phyloP scores from a whole-genome alignment of 2,329 filamentous ascomycete species.

The Pseudopyricularia javanii region DNA sequence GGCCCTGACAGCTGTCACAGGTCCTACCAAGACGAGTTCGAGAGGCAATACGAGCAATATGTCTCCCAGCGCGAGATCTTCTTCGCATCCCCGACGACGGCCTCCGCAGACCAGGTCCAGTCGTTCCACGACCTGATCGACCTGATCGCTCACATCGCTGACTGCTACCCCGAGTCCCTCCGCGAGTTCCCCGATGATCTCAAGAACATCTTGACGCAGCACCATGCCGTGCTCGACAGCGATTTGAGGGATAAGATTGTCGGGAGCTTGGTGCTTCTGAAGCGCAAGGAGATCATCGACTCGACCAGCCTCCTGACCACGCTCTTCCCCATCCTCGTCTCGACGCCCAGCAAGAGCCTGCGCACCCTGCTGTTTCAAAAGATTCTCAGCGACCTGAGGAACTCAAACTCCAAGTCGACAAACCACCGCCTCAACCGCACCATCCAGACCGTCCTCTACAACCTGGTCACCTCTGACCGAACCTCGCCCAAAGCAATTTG shows the following conservation, averaged over 20 bases:
- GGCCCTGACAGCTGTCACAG: constrained; percentile 22
- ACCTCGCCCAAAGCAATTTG: constrained; percentile 79
- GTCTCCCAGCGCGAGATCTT: constrained; percentile 86
- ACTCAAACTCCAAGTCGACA: constrained; percentile 72
- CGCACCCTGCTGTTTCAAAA: constrained; percentile 75
- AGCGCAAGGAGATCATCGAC: constrained; percentile 86
- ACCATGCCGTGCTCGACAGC: constrained; percentile 71
- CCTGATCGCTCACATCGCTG: constrained; percentile 84
- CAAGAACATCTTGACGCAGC: constrained; percentile 64
- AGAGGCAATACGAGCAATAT: constrained; percentile 83
- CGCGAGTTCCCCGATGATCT: constrained; percentile 67
- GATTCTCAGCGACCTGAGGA: constrained; percentile 81
- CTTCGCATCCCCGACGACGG: constrained; percentile 66
- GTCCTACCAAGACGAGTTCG: constrained; percentile 66
- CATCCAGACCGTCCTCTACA: constrained; percentile 87
- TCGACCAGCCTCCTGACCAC: constrained; percentile 74
- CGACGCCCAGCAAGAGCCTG: constrained; percentile 78
- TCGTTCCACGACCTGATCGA: constrained; percentile 87
- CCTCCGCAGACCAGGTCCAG: constrained; percentile 65
- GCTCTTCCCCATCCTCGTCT: constrained; percentile 84
- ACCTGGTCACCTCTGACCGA: constrained; percentile 76
- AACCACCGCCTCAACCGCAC: constrained; percentile 91
- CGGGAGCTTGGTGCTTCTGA: constrained; percentile 72
- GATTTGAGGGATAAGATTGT: constrained; percentile 93
- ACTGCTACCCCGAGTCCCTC: constrained; percentile 80